phyloP scores from a whole-genome alignment of 2,329 filamentous ascomycete genomes.

The Talaromyces pinophilus region DNA sequence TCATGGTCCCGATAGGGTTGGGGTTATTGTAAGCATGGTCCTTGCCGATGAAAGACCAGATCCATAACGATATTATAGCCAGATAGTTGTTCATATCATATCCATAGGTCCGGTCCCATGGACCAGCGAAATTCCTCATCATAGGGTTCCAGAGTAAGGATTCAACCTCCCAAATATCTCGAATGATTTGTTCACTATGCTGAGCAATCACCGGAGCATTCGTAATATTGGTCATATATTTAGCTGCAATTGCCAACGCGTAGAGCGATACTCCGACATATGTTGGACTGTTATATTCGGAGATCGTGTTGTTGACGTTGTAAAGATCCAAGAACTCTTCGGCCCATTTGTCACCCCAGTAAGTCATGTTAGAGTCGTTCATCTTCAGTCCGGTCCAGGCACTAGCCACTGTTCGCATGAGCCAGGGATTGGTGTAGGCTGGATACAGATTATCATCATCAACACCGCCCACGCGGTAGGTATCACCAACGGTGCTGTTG shows the following conservation, averaged over 20 bases:
- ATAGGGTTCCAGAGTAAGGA: constrained; percentile 59
- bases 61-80: constrained; percentile 58
- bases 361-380: constrained; percentile 61
- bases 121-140: constrained; percentile 62
- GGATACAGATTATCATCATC: constrained; percentile 64
- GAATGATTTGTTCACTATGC: constrained; percentile 55
- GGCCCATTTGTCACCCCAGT: constrained; percentile 58
- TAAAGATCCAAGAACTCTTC: constrained; percentile 60
- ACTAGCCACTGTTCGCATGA: constrained; percentile 63
- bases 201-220: constrained; percentile 56
- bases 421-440: constrained; percentile 60
- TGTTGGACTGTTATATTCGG: constrained; percentile 64
- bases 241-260: constrained; percentile 60
- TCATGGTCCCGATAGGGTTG: constrained; percentile 51
- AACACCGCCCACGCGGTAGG: constrained; percentile 62
- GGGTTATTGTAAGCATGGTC: constrained; percentile 31
- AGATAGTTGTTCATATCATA: constrained; percentile 66
- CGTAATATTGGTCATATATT: constrained; percentile 53
- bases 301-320: constrained; percentile 57
- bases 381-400: constrained; percentile 60
- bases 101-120: constrained; percentile 65
- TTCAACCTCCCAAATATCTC: constrained; percentile 55
- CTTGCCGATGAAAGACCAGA: constrained; percentile 54
- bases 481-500: constrained; percentile 60
- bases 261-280: constrained; percentile 64